Base-by-base conservation (phyloP, 2,329 filamentous ascomycete species). In the Penicillium sp. region DNA sequence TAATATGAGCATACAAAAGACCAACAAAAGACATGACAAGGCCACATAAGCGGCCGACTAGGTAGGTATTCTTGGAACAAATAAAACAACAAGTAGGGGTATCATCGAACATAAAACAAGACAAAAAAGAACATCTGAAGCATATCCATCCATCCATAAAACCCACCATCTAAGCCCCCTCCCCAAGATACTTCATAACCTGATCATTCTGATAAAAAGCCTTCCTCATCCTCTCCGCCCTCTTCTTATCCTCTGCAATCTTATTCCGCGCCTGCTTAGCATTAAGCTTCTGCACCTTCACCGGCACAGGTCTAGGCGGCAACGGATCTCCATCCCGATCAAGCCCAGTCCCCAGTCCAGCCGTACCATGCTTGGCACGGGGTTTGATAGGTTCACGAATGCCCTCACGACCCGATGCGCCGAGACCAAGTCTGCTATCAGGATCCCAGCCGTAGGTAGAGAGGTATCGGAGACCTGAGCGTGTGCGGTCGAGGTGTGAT, bases 201-300 rank as follows among this genome's bases (percentile, higher is more conserved):
- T 93, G 88, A n/a, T 89, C 83, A 63, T 84, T 87, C 21, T 84
- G 82, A 73, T 90, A 93, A 60, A 96, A 88, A 75, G 90, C 81
- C 64, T 85, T 80, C 62, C 86, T 82, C 58, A 96, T 71, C 66
- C 76, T 85, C 58, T 89, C 84, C 19, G 82, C 80, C 60, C 80
- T 86, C 70, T 77, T 85, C 75, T 80, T 87, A 56, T 87, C 85
- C 60, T 86, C 83, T 43, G 79, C 75, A 3, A 84, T 85, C 68
- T 82, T 74, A 70, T 84, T 86, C 65, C 85, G 82, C 39, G 87
- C 79, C 72, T 89, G 84, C 65, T 87, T 90, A n/a, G 88, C 87
- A 72, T 88, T 87, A 58, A 91, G 72, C 65, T 78, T 81, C 66
- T 79, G 76, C 43, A 75, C 69, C 63, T 78, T 78, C 52, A 73